A percentile compares a stretch with the other conserved stretches of the same genome.
These are phyloP conservation scores for Senna siamea DNA, from an alignment of 306 rosid species.

Conservation along the genomic window DNA sequence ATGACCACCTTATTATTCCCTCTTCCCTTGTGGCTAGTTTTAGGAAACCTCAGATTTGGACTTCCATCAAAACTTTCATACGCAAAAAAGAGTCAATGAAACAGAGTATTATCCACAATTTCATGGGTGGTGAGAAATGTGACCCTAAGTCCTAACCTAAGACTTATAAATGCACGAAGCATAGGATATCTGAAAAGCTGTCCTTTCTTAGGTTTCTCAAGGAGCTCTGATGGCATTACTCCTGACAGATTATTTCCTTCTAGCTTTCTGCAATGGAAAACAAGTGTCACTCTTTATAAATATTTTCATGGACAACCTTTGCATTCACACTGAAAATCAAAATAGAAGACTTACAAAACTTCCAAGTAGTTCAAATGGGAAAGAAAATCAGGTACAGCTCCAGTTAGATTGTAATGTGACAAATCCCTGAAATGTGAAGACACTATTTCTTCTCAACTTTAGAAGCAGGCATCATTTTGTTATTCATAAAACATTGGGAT, in stretches of 20 bases:
- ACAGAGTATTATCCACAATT: background rate
- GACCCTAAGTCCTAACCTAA: too few species aligned
- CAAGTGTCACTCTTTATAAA: background rate
- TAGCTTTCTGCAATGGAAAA: background rate
- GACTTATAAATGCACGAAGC: too few species aligned
- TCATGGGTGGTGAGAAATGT: too few species aligned
- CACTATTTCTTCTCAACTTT: background rate
- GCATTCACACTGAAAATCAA: background rate
- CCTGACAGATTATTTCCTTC: background rate
- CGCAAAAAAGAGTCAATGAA: background rate
- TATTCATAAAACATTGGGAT: background rate
- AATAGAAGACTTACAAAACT: background rate
- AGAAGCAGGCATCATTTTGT: background rate
- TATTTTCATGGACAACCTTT: background rate
- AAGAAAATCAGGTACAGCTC: background rate
- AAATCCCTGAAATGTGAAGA: background rate
- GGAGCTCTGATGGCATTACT: background rate
- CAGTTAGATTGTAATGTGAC: background rate
- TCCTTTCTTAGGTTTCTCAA: background rate
- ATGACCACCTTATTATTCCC: constrained; percentile 8
- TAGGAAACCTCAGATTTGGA: constrained; percentile 10
- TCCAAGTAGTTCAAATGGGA: background rate
- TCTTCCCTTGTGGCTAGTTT: constrained; percentile 25
- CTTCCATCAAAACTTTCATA: background rate
- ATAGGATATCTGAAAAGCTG: background rate